phyloP scores from a whole-genome alignment of 768 basidiomycete species.

The Tricholoma flavovirens region DNA sequence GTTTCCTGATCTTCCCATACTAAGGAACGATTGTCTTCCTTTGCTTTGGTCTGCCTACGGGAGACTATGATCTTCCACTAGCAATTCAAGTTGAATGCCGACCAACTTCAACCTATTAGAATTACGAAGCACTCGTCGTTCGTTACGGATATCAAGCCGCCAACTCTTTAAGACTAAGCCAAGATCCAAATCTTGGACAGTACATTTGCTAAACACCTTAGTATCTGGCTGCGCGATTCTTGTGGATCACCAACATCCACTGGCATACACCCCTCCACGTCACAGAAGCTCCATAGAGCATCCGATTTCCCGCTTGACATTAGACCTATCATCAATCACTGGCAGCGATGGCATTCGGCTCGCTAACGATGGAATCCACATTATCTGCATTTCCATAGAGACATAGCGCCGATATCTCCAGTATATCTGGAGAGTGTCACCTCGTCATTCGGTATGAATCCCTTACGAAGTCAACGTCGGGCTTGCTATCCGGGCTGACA shows the following conservation, averaged over 20 bases:
- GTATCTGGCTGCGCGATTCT: conserved; percentile 83
- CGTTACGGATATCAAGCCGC: not conserved
- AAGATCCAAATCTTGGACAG: conserved; percentile 17
- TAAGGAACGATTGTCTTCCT: too few relatives aligned
- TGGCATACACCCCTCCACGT: conserved; percentile 74
- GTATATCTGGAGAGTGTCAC: conserved; percentile 21
- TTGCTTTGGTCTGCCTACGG: too few relatives aligned
- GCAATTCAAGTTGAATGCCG: too few relatives aligned
- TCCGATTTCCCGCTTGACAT: conserved; percentile 57
- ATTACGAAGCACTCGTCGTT: not conserved
- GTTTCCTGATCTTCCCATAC: too few relatives aligned
- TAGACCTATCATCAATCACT: conserved; percentile 31
- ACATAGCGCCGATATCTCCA: conserved; percentile 2
- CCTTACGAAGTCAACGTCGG: conserved; percentile 34
- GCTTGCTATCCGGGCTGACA: conserved; percentile 53
- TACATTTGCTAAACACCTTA: conserved; percentile 35
- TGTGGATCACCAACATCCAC: conserved; percentile 64
- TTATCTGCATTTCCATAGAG: conserved; percentile 22
- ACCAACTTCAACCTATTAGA: too few relatives aligned
- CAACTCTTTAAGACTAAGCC: not conserved
- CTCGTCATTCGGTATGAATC: conserved; percentile 54
- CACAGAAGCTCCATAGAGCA: conserved; percentile 70
- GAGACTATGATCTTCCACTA: too few relatives aligned
- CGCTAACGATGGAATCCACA: conserved; percentile 38
- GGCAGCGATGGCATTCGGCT: conserved; percentile 33